Base-by-base conservation (phyloP, 2,329 filamentous ascomycete species). In the Talaromyces sp. region DNA sequence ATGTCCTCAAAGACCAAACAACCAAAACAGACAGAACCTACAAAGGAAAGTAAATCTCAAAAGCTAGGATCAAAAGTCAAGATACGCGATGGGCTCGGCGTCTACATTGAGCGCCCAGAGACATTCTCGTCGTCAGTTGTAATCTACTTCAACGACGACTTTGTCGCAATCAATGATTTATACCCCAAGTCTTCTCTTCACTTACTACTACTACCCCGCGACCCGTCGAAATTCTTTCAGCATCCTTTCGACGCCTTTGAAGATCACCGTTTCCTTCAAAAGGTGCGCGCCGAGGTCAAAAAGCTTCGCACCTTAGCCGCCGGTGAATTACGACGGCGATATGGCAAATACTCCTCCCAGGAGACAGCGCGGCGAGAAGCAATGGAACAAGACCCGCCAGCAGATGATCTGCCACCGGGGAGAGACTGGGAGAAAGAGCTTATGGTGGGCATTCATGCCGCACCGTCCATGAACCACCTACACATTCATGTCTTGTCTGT, bases 401-500 rank as follows among this genome's bases (percentile, higher is more conserved):
- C 70, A 27, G 75, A 78, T n/a, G 74, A 80, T 51, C 77, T 93
- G 8, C 92, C 92, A 0, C 65, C 71, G 0, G 93, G 92, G 0
- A 83, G 94, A 28, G 87, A 97, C 76, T 98, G 92, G 91, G 76
- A 80, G 47, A 78, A 79, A 12, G 91, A 95, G 30, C 83, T 98
- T 56, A 84, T 85, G 56, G 84, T 87, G 23, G 95, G 95, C 14
- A 84, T 96, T 7, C 95, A 99, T 77, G 89, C 91, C 3, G 86
- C 89, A 67, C 95, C 95, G 3, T 93, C 89, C 61, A 98, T 99
- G 95, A 88, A 85, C 65, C 92, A 98, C 73, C 73, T 98, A 60
- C 95, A 99, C 76, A 82, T 98, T 4, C 95, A 99, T 75, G 86
- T 98, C 33, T 77, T 98, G 61, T 91, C 90, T 44, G 81, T 86